Evolutionary conservation across 2,329 filamentous ascomycete species (phyloP).

Genomic region (Aspergillus neotritici): DNA sequence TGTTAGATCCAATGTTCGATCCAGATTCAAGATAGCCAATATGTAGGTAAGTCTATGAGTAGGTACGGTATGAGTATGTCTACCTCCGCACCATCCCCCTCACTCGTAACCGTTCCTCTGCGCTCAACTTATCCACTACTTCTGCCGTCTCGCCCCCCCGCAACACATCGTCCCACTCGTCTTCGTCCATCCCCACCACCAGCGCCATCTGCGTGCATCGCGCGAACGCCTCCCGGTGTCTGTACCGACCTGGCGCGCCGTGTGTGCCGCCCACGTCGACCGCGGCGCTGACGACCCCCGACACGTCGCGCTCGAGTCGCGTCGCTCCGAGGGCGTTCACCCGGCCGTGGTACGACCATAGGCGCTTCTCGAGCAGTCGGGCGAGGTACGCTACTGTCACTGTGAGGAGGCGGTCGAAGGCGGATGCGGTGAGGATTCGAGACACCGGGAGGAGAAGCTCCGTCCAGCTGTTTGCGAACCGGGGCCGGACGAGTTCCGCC

Average conservation of each 20-base stretch:
- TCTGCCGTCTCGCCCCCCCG: slow-evolving; percentile 44
- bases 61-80: background rate
- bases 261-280: slow-evolving; percentile 34
- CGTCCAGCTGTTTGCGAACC: slow-evolving; percentile 83
- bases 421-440: slow-evolving; percentile 72
- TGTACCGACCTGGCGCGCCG: slow-evolving; percentile 55
- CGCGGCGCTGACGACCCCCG: slow-evolving; percentile 58
- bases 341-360: slow-evolving; percentile 72
- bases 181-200: slow-evolving; percentile 90
- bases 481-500: slow-evolving; percentile 64
- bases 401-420: slow-evolving; percentile 70
- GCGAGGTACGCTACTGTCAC: slow-evolving; percentile 69
- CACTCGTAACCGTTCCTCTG: slow-evolving; percentile 68
- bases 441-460: slow-evolving; percentile 77
- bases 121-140: slow-evolving; percentile 59
- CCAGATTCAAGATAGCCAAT: background rate
- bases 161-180: slow-evolving; percentile 81
- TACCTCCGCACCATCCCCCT: slow-evolving; percentile 57
- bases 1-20: too few relatives aligned
- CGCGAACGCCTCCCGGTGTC: slow-evolving; percentile 69
- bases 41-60: background rate
- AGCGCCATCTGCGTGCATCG: slow-evolving; percentile 74
- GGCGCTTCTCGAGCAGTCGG: slow-evolving; percentile 75
- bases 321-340: slow-evolving; percentile 78
- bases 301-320: slow-evolving; percentile 76